These are phyloP conservation scores for Trichopus zeylanicus DNA, from an alignment of 116 monocot species.

Conservation along the genomic window DNA sequence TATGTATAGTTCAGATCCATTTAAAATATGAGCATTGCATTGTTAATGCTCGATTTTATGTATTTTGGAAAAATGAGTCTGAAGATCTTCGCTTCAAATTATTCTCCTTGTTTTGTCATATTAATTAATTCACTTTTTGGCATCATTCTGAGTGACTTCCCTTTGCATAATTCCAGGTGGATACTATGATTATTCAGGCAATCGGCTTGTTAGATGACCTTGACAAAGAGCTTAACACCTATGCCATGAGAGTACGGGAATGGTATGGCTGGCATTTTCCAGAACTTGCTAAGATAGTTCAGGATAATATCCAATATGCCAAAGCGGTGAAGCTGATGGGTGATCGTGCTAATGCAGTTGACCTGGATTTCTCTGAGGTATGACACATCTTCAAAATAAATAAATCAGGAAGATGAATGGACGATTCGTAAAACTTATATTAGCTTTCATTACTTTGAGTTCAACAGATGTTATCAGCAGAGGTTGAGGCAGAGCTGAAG, in stretches of 20 bases:
- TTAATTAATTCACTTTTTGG: neutral
- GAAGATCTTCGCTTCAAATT: neutral
- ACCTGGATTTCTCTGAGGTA: conserved; percentile 94
- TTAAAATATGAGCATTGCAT: too few relatives aligned
- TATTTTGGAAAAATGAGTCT: neutral
- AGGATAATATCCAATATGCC: conserved; percentile 90
- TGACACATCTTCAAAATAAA: neutral
- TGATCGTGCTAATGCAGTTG: conserved; percentile 59
- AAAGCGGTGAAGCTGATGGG: conserved; percentile 87
- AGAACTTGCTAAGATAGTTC: conserved; percentile 83
- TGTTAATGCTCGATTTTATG: too few relatives aligned
- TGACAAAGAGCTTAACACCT: conserved; percentile 93
- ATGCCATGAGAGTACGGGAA: conserved; percentile 98
- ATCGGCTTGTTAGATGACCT: conserved; percentile 97
- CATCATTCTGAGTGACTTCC: neutral
- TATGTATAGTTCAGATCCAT: too few relatives aligned
- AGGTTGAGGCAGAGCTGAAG: conserved; percentile 76
- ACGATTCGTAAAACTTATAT: neutral
- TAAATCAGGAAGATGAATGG: neutral
- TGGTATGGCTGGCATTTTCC: conserved; percentile 99
- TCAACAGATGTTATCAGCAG: conserved; percentile 61
- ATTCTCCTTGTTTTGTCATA: neutral
- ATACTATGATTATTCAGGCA: conserved; percentile 95
- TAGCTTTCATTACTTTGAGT: neutral
- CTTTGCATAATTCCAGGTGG: conserved; percentile 40